A percentile compares a stretch with the other conserved stretches of the same genome.
These are phyloP conservation scores for Cicer pinnatifidum DNA, from an alignment of 306 rosid species.

Conservation along the genomic window DNA sequence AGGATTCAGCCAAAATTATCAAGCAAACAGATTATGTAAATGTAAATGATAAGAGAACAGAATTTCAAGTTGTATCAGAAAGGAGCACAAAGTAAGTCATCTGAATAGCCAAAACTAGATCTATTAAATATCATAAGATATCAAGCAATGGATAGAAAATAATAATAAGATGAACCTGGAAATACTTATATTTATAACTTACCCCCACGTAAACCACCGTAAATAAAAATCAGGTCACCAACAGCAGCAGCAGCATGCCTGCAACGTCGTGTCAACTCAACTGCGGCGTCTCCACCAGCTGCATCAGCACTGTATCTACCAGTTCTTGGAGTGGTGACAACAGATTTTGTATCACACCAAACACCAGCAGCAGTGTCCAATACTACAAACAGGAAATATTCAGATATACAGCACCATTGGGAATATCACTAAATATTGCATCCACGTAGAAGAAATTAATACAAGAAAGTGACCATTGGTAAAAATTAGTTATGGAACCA, in stretches of 20 bases:
- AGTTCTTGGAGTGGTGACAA: constrained; percentile 92
- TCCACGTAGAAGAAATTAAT: constrained; percentile 29
- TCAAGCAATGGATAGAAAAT: constrained; percentile 34
- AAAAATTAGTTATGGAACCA: constrained; percentile 14
- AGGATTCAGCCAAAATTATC: constrained; percentile 18
- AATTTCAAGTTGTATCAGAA: constrained; percentile 25
- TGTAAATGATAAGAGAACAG: constrained; percentile 27
- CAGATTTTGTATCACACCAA: constrained; percentile 98
- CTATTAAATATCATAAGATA: constrained; percentile 33
- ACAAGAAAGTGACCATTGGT: not conserved
- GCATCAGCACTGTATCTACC: constrained; percentile 99
- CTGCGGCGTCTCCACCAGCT: constrained; percentile 99
- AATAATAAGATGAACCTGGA: constrained; percentile 33
- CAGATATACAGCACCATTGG: constrained; percentile 38
- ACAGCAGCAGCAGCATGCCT: constrained; percentile 99
- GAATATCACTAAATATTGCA: constrained; percentile 19
- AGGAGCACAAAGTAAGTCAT: constrained; percentile 26
- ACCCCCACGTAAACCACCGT: constrained; percentile 99
- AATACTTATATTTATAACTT: constrained; percentile 43
- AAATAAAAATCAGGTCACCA: constrained; percentile 94
- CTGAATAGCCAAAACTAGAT: constrained; percentile 35
- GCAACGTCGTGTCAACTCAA: constrained; percentile 96
- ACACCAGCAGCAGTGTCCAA: constrained; percentile 99
- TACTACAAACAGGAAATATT: constrained; percentile 54
- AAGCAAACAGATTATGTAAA: constrained; percentile 6